phyloP scores from a whole-genome alignment of 352 stramenopile species.

The Phytophthora rubi region DNA sequence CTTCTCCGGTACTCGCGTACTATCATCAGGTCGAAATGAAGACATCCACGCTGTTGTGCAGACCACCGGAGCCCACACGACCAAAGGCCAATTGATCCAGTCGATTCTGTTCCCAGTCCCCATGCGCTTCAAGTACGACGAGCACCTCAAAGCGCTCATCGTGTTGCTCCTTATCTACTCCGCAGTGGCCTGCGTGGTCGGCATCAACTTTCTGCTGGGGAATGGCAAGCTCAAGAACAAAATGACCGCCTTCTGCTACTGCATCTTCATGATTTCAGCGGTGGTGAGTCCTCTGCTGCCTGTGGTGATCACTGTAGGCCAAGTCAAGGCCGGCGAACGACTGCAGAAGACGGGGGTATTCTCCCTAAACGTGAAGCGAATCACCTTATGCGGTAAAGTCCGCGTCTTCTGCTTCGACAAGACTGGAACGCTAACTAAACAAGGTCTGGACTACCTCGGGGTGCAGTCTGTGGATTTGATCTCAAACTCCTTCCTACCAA shows the following conservation, averaged over 20 bases:
- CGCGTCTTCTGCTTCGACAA: constrained; percentile 88
- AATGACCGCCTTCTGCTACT: constrained; percentile 58
- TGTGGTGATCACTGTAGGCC: constrained; percentile 78
- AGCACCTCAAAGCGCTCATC: constrained; percentile 77
- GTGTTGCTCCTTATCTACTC: constrained; percentile 65
- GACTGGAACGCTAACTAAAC: constrained; percentile 85
- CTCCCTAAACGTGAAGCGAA: constrained; percentile 71
- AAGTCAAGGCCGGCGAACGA: constrained; percentile 74
- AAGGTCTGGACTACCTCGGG: constrained; percentile 76
- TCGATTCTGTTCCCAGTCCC: constrained; percentile 78
- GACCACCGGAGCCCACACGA: constrained; percentile 73
- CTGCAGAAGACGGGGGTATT: constrained; percentile 63
- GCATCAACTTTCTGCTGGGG: constrained; percentile 52
- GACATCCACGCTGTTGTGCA: constrained; percentile 69
- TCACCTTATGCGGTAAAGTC: constrained; percentile 86
- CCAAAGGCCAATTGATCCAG: constrained; percentile 76
- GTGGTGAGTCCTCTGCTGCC: constrained; percentile 78
- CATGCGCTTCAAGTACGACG: constrained; percentile 89
- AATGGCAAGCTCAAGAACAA: constrained; percentile 64
- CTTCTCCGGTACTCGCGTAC: constrained; percentile 73
- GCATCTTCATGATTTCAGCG: constrained; percentile 63
- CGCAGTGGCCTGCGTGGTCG: constrained; percentile 51
- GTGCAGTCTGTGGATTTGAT: constrained; percentile 29
- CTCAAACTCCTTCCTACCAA: constrained; percentile 15
- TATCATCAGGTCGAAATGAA: constrained; percentile 46